A percentile compares a stretch with the other conserved stretches of the same genome.
phyloP scores from a whole-genome alignment of 768 basidiomycete genomes.

The Hygrophorus pudorinus region DNA sequence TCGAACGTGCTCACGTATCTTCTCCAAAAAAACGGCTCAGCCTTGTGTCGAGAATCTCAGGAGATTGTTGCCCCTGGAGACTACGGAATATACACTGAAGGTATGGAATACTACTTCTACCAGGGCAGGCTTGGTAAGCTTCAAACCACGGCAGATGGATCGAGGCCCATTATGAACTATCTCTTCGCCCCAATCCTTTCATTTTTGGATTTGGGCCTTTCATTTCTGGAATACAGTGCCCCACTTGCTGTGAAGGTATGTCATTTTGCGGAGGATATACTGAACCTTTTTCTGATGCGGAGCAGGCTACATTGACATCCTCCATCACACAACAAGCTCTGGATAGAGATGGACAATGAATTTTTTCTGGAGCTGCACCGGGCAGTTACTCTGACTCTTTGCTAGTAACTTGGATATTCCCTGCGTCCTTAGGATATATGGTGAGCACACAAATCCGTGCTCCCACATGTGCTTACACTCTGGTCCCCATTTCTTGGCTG shows the following conservation, averaged over 20 bases:
- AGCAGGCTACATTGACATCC: not conserved
- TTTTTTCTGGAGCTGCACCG: not conserved
- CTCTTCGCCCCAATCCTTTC: too few species aligned
- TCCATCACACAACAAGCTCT: not conserved
- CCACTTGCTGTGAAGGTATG: too few species aligned
- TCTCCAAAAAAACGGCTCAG: conserved; percentile 3
- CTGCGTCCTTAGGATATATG: not conserved
- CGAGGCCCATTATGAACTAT: too few species aligned
- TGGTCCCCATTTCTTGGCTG: not conserved
- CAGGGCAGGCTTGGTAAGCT: too few species aligned
- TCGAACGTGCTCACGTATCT: not conserved
- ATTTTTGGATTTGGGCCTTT: too few species aligned
- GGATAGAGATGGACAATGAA: not conserved
- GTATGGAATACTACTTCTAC: not conserved
- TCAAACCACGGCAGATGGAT: too few species aligned
- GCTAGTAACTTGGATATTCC: too few species aligned
- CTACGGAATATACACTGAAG: conserved; percentile 4
- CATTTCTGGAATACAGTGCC: too few species aligned
- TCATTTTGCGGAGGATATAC: not conserved
- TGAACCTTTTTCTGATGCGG: not conserved
- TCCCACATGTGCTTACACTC: too few species aligned
- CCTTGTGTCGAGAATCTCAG: conserved; percentile 6
- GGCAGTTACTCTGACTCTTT: too few species aligned
- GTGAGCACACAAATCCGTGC: too few species aligned
- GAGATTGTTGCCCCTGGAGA: conserved; percentile 4